Conservation (phyloP, 345 rosid genomes). For the Salix dunnii region DNA sequence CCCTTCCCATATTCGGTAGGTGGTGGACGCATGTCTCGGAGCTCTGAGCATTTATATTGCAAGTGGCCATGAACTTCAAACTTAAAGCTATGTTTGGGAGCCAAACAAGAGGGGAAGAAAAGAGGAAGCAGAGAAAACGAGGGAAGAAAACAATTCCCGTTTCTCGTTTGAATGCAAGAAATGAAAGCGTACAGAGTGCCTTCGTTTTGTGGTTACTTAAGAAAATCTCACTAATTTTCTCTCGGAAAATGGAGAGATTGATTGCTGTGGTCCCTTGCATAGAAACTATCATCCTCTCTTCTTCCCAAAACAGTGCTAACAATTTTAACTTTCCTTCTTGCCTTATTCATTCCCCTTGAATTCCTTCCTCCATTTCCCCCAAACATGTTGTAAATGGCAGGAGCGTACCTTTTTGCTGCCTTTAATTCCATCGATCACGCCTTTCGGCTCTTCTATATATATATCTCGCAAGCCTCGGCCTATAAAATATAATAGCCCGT, state of each 20-base stretch:
- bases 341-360: neutral
- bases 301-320: neutral
- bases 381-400: neutral
- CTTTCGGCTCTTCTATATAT: neutral
- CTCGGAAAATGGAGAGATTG: neutral
- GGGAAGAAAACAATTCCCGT: neutral
- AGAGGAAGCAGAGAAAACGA: no score
- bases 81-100: no score
- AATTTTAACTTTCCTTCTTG: neutral
- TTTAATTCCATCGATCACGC: conserved; percentile 10
- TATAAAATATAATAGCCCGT: neutral
- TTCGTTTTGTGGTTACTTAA: neutral
- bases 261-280: neutral
- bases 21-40: no score
- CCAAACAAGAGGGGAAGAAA: no score
- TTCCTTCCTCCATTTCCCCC: neutral
- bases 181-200: no score
- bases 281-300: no score
- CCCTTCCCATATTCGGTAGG: neutral
- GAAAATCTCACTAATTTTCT: neutral
- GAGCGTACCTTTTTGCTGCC: neutral
- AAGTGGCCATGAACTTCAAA: neutral
- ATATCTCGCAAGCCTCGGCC: neutral
- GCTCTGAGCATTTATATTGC: no score
- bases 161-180: no score